Evolutionary conservation across 495 filamentous ascomycete genomes (phyloP).

Genomic region (Tetracladium marchalianum): DNA sequence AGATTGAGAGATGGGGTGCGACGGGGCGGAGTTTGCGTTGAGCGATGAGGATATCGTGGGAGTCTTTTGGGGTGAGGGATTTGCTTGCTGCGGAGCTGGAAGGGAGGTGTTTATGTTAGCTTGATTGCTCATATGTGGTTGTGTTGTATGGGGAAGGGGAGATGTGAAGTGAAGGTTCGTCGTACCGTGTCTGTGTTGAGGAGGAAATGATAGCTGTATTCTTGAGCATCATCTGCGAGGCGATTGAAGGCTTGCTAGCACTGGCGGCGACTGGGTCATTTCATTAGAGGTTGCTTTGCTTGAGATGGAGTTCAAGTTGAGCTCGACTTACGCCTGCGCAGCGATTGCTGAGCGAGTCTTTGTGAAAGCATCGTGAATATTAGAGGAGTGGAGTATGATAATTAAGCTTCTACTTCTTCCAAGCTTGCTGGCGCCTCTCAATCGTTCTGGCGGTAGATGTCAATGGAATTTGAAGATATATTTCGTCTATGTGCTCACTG

Average conservation of each 20-base stretch:
- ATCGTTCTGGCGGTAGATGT: too few species aligned
- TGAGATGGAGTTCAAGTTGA: conserved; percentile 20
- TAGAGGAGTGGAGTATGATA: conserved; percentile 4
- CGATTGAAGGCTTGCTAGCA: conserved; percentile 9
- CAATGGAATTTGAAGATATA: too few species aligned
- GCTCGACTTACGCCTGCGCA: conserved; percentile 53
- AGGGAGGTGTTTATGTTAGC: conserved; percentile 15
- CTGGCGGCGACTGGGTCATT: conserved; percentile 18
- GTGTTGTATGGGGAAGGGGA: not conserved
- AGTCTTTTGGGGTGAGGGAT: conserved; percentile 46
- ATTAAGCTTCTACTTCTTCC: conserved; percentile 22
- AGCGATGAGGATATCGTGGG: conserved; percentile 60
- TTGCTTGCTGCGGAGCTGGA: conserved; percentile 47
- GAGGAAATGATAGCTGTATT: conserved; percentile 14
- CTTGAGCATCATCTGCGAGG: conserved; percentile 12
- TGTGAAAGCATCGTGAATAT: conserved; percentile 51
- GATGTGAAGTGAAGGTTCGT: conserved; percentile 1
- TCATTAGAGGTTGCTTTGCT: conserved; percentile 2
- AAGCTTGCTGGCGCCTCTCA: conserved; percentile 22
- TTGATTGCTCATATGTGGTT: not conserved
- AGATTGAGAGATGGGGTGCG: conserved; percentile 82
- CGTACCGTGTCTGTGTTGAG: conserved; percentile 43
- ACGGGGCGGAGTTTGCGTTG: conserved; percentile 83
- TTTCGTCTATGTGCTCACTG: not conserved
- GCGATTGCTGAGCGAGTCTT: conserved; percentile 53